Evolutionary conservation across 305 asterid genomes (phyloP).

Genomic region (Rubia peregrina): DNA sequence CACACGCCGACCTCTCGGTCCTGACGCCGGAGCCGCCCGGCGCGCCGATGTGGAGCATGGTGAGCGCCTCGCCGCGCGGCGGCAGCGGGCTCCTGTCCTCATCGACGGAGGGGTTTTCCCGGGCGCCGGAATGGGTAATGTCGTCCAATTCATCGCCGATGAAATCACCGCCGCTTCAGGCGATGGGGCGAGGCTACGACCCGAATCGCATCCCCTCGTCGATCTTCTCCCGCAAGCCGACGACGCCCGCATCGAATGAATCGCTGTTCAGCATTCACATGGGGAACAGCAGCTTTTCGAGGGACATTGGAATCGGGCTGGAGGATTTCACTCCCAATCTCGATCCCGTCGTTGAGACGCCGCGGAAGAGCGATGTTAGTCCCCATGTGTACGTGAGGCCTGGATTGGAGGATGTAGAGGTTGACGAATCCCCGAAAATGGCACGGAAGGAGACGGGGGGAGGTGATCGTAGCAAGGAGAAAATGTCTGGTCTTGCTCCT

Average conservation of each 20-base stretch:
- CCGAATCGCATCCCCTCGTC: constrained; percentile 75
- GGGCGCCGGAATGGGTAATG: constrained; percentile 24
- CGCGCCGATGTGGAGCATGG: constrained; percentile 46
- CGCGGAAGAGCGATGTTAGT: constrained; percentile 18
- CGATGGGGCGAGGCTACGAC: constrained; percentile 57
- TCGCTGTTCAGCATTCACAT: constrained; percentile 81
- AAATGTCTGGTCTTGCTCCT: not conserved
- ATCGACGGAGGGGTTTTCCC: constrained; percentile 20
- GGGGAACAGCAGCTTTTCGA: constrained; percentile 66
- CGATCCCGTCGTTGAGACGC: not conserved
- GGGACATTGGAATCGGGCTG: constrained; percentile 35
- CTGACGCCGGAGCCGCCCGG: constrained; percentile 24
- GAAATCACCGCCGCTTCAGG: constrained; percentile 48
- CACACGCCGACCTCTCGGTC: constrained; percentile 19
- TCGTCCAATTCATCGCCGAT: constrained; percentile 12
- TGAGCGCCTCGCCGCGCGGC: constrained; percentile 36
- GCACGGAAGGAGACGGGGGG: constrained; percentile 10
- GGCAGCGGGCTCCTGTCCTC: constrained; percentile 20
- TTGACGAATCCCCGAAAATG: constrained; percentile 17
- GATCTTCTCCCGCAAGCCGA: constrained; percentile 40
- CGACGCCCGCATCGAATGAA: constrained; percentile 60
- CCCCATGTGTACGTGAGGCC: constrained; percentile 26
- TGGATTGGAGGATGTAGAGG: constrained; percentile 23
- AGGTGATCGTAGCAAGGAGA: constrained; percentile 16
- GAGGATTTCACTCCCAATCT: constrained; percentile 27